phyloP scores from a whole-genome alignment of 2,329 filamentous ascomycete species.

The Grosmannia clavigera region DNA sequence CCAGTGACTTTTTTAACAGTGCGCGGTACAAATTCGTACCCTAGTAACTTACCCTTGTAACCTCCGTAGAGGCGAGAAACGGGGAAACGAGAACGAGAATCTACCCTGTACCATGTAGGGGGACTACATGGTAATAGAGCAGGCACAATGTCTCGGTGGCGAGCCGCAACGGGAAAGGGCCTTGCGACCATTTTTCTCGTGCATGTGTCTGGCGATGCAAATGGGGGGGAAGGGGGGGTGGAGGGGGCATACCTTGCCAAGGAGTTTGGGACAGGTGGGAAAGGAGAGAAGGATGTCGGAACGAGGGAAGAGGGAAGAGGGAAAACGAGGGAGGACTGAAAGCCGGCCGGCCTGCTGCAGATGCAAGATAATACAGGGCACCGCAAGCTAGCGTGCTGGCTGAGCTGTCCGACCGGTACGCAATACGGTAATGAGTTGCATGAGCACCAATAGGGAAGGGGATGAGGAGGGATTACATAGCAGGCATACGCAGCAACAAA shows the following conservation, averaged over 20 bases:
- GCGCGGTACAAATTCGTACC: no score
- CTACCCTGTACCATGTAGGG: neutral
- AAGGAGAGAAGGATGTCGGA: neutral
- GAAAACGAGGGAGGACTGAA: no score
- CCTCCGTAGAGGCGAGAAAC: neutral
- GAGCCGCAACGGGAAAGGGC: neutral
- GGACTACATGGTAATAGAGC: neutral
- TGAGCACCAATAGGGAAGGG: no score
- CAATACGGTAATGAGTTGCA: no score
- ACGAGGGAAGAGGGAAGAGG: no score
- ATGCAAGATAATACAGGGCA: no score
- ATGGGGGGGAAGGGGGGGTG: neutral
- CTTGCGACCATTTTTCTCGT: neutral
- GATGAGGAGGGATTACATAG: neutral
- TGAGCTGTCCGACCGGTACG: no score
- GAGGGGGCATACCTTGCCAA: neutral
- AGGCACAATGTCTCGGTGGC: neutral
- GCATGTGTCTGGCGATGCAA: neutral
- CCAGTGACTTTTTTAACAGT: no score
- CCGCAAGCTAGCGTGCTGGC: no score
- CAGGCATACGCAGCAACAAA: neutral
- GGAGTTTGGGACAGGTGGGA: neutral
- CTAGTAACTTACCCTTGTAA: no score
- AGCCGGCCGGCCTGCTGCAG: no score
- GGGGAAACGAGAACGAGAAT: no score